Conservation (phyloP, 495 filamentous ascomycete genomes). For the Pyrenula aspistea region DNA sequence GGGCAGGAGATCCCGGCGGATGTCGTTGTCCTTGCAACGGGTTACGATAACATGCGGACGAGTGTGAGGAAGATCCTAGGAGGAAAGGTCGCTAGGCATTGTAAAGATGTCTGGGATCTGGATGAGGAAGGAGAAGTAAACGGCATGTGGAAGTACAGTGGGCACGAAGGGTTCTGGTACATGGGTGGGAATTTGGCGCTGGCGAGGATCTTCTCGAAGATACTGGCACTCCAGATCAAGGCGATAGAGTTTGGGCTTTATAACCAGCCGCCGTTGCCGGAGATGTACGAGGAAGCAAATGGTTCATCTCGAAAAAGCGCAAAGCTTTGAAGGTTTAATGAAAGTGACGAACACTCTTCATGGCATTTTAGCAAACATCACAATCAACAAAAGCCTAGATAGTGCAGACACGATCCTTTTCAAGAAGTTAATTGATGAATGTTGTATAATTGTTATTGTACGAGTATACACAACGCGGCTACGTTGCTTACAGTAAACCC, state of each 20-base stretch:
- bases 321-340: too few species aligned
- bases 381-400: too few species aligned
- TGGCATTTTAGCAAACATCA: too few species aligned
- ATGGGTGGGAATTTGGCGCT: constrained; percentile 72
- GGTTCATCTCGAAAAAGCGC: too few species aligned
- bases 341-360: too few species aligned
- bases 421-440: too few species aligned
- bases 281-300: background rate
- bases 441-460: too few species aligned
- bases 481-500: too few species aligned
- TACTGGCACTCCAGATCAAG: constrained; percentile 70
- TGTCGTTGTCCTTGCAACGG: constrained; percentile 74
- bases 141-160: constrained; percentile 57
- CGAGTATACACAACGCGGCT: too few species aligned
- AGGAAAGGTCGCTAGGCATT: constrained; percentile 50
- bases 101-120: constrained; percentile 66
- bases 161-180: constrained; percentile 72
- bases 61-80: constrained; percentile 52
- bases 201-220: constrained; percentile 57
- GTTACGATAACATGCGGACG: constrained; percentile 70
- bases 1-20: constrained; percentile 60
- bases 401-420: too few species aligned
- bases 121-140: constrained; percentile 65
- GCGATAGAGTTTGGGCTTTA: constrained; percentile 43
- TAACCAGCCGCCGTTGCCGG: background rate